Percentiles rank a stretch among this genome's conserved stretches.
These are phyloP conservation scores for Ustilago cynodontis DNA, from an alignment of 1,284 basidiomycete genomes.

Conservation along the genomic window DNA sequence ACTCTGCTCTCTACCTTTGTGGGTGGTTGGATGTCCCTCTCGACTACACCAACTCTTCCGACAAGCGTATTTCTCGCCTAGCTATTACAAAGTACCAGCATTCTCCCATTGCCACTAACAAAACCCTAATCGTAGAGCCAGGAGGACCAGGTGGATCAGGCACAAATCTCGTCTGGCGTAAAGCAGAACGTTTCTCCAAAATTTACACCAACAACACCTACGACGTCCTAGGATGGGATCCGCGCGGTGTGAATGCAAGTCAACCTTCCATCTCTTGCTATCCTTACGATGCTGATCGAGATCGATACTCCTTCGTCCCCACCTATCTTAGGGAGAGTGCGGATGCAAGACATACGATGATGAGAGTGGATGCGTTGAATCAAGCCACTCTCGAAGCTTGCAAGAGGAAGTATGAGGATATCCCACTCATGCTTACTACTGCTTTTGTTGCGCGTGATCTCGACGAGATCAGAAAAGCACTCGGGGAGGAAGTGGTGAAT, in stretches of 20 bases:
- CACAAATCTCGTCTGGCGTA: slow-evolving; percentile 26
- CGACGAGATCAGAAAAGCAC: slow-evolving; percentile 40
- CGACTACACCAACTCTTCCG: slow-evolving; percentile 49
- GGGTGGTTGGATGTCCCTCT: slow-evolving; percentile 52
- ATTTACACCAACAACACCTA: slow-evolving; percentile 28
- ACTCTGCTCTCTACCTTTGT: slow-evolving; percentile 30
- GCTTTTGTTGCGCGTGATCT: slow-evolving; percentile 46
- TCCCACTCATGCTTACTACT: slow-evolving; percentile 35
- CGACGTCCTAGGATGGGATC: slow-evolving; percentile 51
- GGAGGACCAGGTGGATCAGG: slow-evolving; percentile 52
- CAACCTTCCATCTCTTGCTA: slow-evolving; percentile 42
- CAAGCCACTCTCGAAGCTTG: slow-evolving; percentile 37
- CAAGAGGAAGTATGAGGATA: slow-evolving; percentile 28
- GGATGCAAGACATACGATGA: slow-evolving; percentile 10
- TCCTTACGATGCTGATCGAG: slow-evolving; percentile 48
- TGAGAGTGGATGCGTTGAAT: slow-evolving; percentile 23
- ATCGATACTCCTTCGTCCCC: slow-evolving; percentile 28
- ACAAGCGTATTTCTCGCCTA: slow-evolving; percentile 21
- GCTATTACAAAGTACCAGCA: slow-evolving; percentile 37
- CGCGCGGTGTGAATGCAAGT: slow-evolving; percentile 39
- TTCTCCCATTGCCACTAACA: slow-evolving; percentile 9
- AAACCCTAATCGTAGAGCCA: slow-evolving; percentile 43
- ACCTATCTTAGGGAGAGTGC: slow-evolving; percentile 16
- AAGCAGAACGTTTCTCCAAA: slow-evolving; percentile 7
- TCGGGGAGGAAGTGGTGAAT: slow-evolving; percentile 25